These are phyloP conservation scores for Xanthoconium stramineum DNA, from an alignment of 768 basidiomycete species.

Conservation along the genomic window DNA sequence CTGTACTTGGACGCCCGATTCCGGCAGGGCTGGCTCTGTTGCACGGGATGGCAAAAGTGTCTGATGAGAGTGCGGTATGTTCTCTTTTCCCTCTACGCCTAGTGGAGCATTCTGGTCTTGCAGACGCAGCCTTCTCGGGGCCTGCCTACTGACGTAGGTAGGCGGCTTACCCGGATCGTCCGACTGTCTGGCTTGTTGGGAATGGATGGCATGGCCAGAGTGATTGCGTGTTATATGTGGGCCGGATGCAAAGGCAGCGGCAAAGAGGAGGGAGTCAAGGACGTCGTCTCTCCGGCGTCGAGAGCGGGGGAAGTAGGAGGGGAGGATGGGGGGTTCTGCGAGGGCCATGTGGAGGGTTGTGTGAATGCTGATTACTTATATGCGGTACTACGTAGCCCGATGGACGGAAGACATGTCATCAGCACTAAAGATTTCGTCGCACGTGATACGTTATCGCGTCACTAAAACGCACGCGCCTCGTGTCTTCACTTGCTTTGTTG, in stretches of 20 bases:
- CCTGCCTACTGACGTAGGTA: conserved; percentile 72
- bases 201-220: conserved; percentile 75
- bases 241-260: conserved; percentile 69
- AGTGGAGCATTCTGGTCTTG: conserved; percentile 30
- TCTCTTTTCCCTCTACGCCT: conserved; percentile 46
- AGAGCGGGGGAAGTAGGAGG: conserved; percentile 54
- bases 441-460: no score
- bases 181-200: conserved; percentile 51
- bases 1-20: conserved; percentile 55
- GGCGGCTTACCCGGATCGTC: conserved; percentile 44
- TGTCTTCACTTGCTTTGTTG: neutral
- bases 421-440: no score
- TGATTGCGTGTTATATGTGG: conserved; percentile 84
- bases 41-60: conserved; percentile 39
- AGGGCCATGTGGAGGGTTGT: conserved; percentile 21
- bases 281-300: conserved; percentile 63
- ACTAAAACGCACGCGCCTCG: conserved; percentile 6
- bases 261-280: conserved; percentile 76
- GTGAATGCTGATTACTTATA: neutral
- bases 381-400: no score
- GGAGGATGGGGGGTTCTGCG: conserved; percentile 27
- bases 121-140: conserved; percentile 62
- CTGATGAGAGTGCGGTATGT: conserved; percentile 38
- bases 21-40: conserved; percentile 35
- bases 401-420: no score